Evolutionary conservation across 2,329 filamentous ascomycete genomes (phyloP), one percentile per base, ranked within the genome.

Genomic region (Microsporum audouinii): DNA sequence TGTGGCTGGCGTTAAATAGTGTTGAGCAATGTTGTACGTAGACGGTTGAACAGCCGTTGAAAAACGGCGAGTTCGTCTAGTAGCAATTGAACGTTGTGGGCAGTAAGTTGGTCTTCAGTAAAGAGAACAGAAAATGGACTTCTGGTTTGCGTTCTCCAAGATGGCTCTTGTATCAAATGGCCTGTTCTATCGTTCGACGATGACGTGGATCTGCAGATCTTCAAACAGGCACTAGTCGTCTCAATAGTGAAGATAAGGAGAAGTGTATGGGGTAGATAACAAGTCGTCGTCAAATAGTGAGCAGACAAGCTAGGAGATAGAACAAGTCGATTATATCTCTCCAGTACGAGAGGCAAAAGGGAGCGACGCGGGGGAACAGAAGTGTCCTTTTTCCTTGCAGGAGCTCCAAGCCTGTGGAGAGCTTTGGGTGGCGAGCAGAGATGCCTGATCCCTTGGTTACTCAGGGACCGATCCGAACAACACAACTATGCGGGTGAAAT

Each of bases 151-250:
- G 23, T 51, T 14, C 45, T 51, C 27, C 27, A 51, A 51, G 23
- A 2, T 23, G 8, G 45, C 31, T 51, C 45, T 51, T 51, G 23
- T 51, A 31, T 14, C 27, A 14, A 49, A 29, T 14, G 12, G 31
- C 33, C 51, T 14, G 45, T 51, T 51, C 17, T 51, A 4, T 23
- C n/a, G 51, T 55, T 55, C n/a, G 14, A 51, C 8, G 45, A 55
- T 55, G 51, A 55, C 51, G 51, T 55, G 51, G 51, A 55, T 55
- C 51, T 36, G 51, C 51, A 55, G 51, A 55, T 55, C 51, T 23
- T 55, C 29, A 36, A 55, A 34, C 51, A 55, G 31, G 33, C 51
- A 38, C 51, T 27, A 55, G 51, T 34, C 29, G 36, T 34, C 14
- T 17, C 51, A 55, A 27, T 55, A n/a, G 53, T 23, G 53, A 57